These are phyloP conservation scores for Suillus subluteus DNA, from an alignment of 768 basidiomycete species.

Conservation along the genomic window DNA sequence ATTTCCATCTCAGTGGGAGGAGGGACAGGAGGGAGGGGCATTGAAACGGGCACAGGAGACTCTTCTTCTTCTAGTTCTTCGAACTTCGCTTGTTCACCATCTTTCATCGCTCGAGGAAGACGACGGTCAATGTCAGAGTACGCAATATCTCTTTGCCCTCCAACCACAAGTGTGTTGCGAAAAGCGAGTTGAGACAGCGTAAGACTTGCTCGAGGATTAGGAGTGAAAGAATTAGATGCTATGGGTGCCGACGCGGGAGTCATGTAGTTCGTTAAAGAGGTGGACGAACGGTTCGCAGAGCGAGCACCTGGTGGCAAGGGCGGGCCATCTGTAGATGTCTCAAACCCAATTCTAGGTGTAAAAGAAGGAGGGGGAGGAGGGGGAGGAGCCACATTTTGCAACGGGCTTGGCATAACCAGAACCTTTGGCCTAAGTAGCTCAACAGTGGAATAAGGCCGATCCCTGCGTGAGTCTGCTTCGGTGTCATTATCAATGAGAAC, in stretches of 20 bases:
- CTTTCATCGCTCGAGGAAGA: conserved; percentile 73
- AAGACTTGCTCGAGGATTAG: conserved; percentile 75
- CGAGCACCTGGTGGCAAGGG: conserved; percentile 79
- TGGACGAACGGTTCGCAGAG: conserved; percentile 53
- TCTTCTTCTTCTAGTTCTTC: conserved; percentile 43
- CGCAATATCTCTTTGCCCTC: conserved; percentile 64
- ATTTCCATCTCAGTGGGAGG: conserved; percentile 35
- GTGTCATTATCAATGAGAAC: conserved; percentile 61
- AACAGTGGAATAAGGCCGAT: conserved; percentile 70
- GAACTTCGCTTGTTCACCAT: conserved; percentile 76
- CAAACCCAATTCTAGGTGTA: conserved; percentile 59
- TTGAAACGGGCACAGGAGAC: conserved; percentile 33
- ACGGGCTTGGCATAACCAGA: conserved; percentile 92
- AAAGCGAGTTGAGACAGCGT: conserved; percentile 85
- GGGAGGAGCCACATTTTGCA: conserved; percentile 54
- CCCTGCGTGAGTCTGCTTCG: conserved; percentile 38
- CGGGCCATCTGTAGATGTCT: conserved; percentile 67
- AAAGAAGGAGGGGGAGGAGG: conserved; percentile 37
- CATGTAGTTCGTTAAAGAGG: conserved; percentile 31
- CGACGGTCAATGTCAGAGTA: conserved; percentile 61
- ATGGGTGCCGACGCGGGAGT: conserved; percentile 41
- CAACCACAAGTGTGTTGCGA: conserved; percentile 76
- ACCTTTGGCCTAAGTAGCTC: conserved; percentile 88
- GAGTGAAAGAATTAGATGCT: conserved; percentile 71
- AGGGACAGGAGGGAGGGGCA: conserved; percentile 34